Evolutionary conservation across 1,139 yeast species (phyloP).

Genomic region (Candida tetrigidarum): DNA sequence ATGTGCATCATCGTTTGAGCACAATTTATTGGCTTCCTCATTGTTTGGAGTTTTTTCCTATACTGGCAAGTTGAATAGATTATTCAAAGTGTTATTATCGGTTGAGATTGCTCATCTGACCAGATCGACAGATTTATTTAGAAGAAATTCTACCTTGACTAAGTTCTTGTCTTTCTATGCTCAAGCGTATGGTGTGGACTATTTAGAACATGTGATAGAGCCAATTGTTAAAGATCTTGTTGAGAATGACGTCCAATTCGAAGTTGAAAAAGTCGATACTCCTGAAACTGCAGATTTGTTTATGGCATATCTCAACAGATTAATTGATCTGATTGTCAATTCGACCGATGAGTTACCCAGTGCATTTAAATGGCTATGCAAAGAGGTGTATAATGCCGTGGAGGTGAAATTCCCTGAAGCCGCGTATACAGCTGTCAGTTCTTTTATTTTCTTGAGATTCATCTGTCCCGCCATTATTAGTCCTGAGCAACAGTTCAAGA

Average conservation of each 20-base stretch:
- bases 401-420: conserved; percentile 69
- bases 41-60: conserved; percentile 65
- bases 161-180: conserved; percentile 75
- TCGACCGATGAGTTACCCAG: conserved; percentile 67
- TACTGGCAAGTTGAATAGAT: conserved; percentile 53
- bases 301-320: conserved; percentile 56
- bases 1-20: conserved; percentile 60
- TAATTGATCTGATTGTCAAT: conserved; percentile 63
- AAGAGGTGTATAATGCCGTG: conserved; percentile 69
- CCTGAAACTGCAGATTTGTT: conserved; percentile 49
- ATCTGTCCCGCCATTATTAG: conserved; percentile 92
- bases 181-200: conserved; percentile 63
- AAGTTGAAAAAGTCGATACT: conserved; percentile 62
- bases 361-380: conserved; percentile 76
- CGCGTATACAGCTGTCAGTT: conserved; percentile 78
- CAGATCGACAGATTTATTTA: conserved; percentile 70
- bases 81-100: conserved; percentile 59
- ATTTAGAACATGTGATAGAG: conserved; percentile 54
- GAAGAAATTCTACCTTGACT: conserved; percentile 85
- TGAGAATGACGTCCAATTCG: conserved; percentile 56
- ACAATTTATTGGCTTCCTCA: conserved; percentile 62
- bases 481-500: conserved; percentile 68
- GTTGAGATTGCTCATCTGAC: conserved; percentile 66
- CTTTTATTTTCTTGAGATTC: conserved; percentile 82
- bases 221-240: conserved; percentile 61